These are phyloP conservation scores for Raddia distichophylla DNA, from an alignment of 176 grass and related monocot genomes.

Conservation along the genomic window DNA sequence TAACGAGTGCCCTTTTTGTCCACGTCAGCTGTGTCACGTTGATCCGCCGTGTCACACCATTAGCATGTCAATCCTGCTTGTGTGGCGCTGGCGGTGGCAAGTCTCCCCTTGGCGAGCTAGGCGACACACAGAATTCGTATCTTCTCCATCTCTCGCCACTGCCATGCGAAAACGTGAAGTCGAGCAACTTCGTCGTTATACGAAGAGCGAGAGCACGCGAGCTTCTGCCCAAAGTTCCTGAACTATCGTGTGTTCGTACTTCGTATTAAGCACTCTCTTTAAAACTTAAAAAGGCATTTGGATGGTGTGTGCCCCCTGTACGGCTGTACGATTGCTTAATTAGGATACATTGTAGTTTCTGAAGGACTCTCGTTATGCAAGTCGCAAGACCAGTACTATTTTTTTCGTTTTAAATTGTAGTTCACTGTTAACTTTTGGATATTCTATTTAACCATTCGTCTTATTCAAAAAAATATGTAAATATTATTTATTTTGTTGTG, in stretches of 20 bases:
- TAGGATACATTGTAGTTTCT: not conserved
- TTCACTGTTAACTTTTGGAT: no score
- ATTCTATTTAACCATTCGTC: no score
- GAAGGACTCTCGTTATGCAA: no score
- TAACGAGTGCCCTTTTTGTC: not conserved
- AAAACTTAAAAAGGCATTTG: not conserved
- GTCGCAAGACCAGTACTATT: no score
- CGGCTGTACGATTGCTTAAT: not conserved
- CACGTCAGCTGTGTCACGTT: conserved; percentile 20
- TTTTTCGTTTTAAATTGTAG: no score
- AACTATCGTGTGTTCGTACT: not conserved
- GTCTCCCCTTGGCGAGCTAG: not conserved
- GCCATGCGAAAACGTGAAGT: not conserved
- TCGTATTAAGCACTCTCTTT: not conserved
- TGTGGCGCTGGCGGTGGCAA: conserved; percentile 34
- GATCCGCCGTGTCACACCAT: conserved; percentile 25
- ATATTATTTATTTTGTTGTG: no score
- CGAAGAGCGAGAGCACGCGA: not conserved
- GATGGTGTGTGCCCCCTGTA: not conserved
- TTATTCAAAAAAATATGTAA: no score
- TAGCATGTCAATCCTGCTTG: conserved; percentile 32
- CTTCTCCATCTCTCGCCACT: not conserved
- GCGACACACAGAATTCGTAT: not conserved
- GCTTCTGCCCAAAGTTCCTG: conserved; percentile 16
- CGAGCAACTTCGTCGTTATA: not conserved